Percentiles rank a stretch among this genome's conserved stretches.
phyloP scores from a whole-genome alignment of 129 eudicot species.

The Apium graveolens region DNA sequence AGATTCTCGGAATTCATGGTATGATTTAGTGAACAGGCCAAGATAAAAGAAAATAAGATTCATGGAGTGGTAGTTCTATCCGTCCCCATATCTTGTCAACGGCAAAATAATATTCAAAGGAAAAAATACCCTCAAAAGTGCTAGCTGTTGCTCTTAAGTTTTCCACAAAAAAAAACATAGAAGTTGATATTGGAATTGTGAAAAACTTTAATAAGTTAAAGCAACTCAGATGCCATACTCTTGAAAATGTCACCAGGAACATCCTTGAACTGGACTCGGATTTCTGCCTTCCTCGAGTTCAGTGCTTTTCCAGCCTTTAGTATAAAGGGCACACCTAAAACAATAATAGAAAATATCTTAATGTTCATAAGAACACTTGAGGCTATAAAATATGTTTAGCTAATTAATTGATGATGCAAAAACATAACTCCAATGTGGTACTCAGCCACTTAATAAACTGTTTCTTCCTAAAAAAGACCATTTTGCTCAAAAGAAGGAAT shows the following conservation, averaged over 20 bases:
- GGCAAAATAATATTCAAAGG: not conserved
- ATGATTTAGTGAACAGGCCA: not conserved
- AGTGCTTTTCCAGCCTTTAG: slow-evolving; percentile 89
- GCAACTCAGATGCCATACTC: slow-evolving; percentile 37
- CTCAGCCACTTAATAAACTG: not conserved
- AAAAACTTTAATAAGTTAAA: not conserved
- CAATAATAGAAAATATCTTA: slow-evolving; percentile 11
- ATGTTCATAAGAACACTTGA: slow-evolving; percentile 1
- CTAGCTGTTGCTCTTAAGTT: not conserved
- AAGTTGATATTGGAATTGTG: not conserved
- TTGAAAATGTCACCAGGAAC: slow-evolving; percentile 92
- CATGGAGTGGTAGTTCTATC: not conserved
- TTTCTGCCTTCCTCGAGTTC: slow-evolving; percentile 86
- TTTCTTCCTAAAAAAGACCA: not conserved
- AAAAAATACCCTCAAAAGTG: not conserved
- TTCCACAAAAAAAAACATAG: not conserved
- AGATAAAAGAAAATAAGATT: not conserved
- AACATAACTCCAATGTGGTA: not conserved
- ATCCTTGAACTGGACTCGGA: slow-evolving; percentile 83
- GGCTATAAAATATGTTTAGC: not conserved
- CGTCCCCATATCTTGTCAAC: not conserved
- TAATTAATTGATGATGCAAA: not conserved
- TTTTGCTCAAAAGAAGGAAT: not conserved
- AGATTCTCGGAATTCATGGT: not conserved
- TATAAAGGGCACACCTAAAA: slow-evolving; percentile 90